These are phyloP conservation scores for Fonsecaea erecta DNA, from an alignment of 2,329 filamentous ascomycete genomes.

Conservation along the genomic window DNA sequence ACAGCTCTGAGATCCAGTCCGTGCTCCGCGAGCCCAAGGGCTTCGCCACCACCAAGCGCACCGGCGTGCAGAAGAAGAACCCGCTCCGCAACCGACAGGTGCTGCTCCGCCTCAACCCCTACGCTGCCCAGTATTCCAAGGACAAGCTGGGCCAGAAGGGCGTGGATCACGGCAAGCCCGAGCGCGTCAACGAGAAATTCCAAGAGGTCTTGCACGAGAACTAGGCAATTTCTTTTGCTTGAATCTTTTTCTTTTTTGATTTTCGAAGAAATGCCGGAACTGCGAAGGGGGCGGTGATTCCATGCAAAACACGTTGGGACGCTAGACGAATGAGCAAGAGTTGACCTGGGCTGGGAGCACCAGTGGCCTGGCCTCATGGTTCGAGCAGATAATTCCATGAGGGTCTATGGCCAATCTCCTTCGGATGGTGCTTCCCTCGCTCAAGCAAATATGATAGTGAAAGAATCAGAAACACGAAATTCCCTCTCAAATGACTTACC, in stretches of 20 bases:
- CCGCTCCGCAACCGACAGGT: slow-evolving; percentile 99
- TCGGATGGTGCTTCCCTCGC: not conserved
- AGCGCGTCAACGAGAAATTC: slow-evolving; percentile 59
- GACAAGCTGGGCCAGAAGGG: slow-evolving; percentile 77
- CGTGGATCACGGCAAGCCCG: slow-evolving; percentile 66
- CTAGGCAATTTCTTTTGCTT: slow-evolving; percentile 43
- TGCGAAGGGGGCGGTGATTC: not conserved
- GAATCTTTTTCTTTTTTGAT: not conserved
- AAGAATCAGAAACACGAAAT: not conserved
- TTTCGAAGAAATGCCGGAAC: not conserved
- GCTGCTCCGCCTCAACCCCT: slow-evolving; percentile 97
- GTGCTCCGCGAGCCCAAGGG: slow-evolving; percentile 92
- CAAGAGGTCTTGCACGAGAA: slow-evolving; percentile 57
- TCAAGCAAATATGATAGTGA: not conserved
- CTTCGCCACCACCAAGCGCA: slow-evolving; percentile 84
- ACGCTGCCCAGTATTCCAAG: slow-evolving; percentile 88
- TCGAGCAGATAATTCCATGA: not conserved
- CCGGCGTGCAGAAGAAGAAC: slow-evolving; percentile 99
- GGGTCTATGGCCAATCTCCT: not conserved
- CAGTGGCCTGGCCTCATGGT: not conserved
- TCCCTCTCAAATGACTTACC: not conserved
- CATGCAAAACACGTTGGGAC: not conserved
- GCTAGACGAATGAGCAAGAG: not conserved
- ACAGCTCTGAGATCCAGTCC: slow-evolving; percentile 97
- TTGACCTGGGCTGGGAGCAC: not conserved